These are phyloP conservation scores for Leucosporidium scottii DNA, from an alignment of 768 basidiomycete genomes.

Conservation along the genomic window DNA sequence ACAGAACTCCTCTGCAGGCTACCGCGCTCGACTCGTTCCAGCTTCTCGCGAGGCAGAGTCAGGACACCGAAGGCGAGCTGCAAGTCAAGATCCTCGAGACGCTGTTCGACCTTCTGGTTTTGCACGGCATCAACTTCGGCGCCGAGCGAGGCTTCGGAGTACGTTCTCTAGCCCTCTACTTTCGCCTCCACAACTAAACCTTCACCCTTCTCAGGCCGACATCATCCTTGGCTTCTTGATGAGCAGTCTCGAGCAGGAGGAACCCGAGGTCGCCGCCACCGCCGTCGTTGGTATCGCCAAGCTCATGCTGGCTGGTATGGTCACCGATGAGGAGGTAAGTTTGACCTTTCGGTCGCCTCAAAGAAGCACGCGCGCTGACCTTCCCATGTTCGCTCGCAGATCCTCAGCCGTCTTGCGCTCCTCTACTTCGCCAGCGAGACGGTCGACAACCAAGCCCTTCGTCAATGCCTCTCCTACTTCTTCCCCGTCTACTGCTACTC, in stretches of 20 bases:
- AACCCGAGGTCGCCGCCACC: slow-evolving; percentile 59
- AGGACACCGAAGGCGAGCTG: slow-evolving; percentile 51
- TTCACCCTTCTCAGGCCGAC: slow-evolving; percentile 32
- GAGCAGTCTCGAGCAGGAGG: slow-evolving; percentile 54
- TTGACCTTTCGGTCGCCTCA: background rate
- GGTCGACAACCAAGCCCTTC: slow-evolving; percentile 67
- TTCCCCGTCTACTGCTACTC: slow-evolving; percentile 80
- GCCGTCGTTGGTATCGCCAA: slow-evolving; percentile 78
- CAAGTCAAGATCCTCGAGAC: slow-evolving; percentile 64
- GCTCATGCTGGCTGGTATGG: slow-evolving; percentile 67
- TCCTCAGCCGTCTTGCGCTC: slow-evolving; percentile 50
- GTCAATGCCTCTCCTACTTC: slow-evolving; percentile 81
- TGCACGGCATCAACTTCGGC: slow-evolving; percentile 62
- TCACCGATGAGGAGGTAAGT: slow-evolving; percentile 62
- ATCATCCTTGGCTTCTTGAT: slow-evolving; percentile 64
- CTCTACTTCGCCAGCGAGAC: slow-evolving; percentile 76
- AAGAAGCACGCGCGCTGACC: background rate
- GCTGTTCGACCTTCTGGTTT: slow-evolving; percentile 79
- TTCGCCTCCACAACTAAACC: background rate
- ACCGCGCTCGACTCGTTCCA: slow-evolving; percentile 59
- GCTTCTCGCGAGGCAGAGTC: slow-evolving; percentile 70
- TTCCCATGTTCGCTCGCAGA: slow-evolving; percentile 39
- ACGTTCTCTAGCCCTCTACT: background rate
- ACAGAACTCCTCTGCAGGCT: slow-evolving; percentile 38
- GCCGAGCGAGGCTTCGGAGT: slow-evolving; percentile 33